A percentile compares a stretch with the other conserved stretches of the same genome.
These are phyloP conservation scores for Protomyces inundatus DNA, from an alignment of 1,139 yeast genomes.

Conservation along the genomic window DNA sequence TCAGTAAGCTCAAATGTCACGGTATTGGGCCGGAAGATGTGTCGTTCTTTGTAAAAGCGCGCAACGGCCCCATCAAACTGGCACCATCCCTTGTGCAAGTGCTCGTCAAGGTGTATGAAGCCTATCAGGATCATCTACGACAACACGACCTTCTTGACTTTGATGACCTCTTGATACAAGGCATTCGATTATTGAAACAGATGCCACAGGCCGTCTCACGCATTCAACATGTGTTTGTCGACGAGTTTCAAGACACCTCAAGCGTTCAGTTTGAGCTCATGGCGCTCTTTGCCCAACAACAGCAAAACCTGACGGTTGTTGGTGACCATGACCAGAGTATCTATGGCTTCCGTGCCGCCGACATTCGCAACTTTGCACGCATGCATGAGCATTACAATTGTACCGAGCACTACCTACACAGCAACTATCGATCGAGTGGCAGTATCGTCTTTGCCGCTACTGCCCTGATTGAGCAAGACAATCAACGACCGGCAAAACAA, in stretches of 20 bases:
- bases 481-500: conserved; percentile 29
- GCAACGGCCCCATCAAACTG: conserved; percentile 1
- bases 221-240: conserved; percentile 71
- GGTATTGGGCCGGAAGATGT: background rate
- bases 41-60: background rate
- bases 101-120: conserved; percentile 41
- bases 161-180: conserved; percentile 68
- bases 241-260: conserved; percentile 93
- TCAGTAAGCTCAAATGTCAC: conserved; percentile 8
- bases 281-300: conserved; percentile 51
- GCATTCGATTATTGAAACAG: conserved; percentile 48
- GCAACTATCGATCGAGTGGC: conserved; percentile 76
- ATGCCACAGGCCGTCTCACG: conserved; percentile 48
- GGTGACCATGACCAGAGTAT: conserved; percentile 98
- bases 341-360: conserved; percentile 81
- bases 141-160: conserved; percentile 56
- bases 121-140: conserved; percentile 50
- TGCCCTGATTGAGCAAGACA: conserved; percentile 59
- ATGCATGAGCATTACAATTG: conserved; percentile 50
- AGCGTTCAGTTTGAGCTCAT: conserved; percentile 65
- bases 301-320: conserved; percentile 65
- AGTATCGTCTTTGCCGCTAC: conserved; percentile 64
- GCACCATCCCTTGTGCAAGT: background rate
- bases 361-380: conserved; percentile 56
- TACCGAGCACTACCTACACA: conserved; percentile 48